phyloP scores from a whole-genome alignment of 345 rosid species.

The Brassica nigra region DNA sequence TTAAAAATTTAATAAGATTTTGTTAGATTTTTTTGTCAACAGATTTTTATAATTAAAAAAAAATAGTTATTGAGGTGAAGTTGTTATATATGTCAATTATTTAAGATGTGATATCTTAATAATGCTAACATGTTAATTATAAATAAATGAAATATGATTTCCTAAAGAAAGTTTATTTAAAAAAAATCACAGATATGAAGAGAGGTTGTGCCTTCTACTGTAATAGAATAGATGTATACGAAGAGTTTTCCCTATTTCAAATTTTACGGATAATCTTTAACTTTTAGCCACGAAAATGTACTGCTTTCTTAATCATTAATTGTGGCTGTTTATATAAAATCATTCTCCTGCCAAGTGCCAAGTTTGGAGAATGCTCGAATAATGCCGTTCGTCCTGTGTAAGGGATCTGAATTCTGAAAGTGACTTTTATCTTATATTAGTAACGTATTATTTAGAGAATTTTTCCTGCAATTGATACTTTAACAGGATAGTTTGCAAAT shows the following conservation, averaged over 20 bases:
- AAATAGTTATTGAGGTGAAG: too few species aligned
- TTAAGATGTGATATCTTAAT: too few species aligned
- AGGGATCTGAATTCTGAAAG: conserved; percentile 20
- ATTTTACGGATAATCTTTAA: conserved; percentile 4
- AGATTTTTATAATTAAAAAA: too few species aligned
- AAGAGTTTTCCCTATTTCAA: not conserved
- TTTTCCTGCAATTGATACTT: not conserved
- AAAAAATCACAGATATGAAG: too few species aligned
- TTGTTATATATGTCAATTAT: too few species aligned
- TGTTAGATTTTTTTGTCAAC: too few species aligned
- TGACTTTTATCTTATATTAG: conserved; percentile 5
- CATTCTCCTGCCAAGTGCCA: not conserved
- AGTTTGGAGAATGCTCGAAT: not conserved
- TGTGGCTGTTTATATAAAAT: not conserved
- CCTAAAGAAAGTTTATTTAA: too few species aligned
- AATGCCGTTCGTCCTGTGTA: not conserved
- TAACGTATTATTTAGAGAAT: not conserved
- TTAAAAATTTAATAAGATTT: too few species aligned
- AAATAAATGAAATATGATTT: too few species aligned
- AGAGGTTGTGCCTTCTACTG: too few species aligned
- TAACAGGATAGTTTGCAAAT: not conserved
- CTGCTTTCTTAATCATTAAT: not conserved
- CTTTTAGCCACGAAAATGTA: not conserved
- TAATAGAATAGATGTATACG: too few species aligned
- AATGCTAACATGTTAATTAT: too few species aligned